Base-by-base conservation (phyloP, 768 basidiomycete species). In the Hericium rajendrae region DNA sequence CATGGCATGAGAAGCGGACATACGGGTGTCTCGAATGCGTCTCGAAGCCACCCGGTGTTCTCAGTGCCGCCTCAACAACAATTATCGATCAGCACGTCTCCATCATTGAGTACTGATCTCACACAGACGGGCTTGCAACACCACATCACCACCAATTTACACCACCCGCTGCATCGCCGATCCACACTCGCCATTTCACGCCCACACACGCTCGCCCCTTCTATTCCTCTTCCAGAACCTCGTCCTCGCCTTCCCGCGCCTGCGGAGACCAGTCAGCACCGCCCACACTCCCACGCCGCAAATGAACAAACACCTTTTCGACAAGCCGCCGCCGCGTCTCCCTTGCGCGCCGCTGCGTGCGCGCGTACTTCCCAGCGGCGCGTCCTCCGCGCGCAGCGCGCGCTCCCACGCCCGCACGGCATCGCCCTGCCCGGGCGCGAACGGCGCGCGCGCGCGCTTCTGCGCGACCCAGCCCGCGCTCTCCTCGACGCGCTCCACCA, bases 401-500 rank as follows among this genome's bases (percentile, higher is more conserved):
- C 72, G 74, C 71, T 92, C 85, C 90, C 91, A 95, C 58, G 74
- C 70, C 55, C 82, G 78, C 4, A 98, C 88, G 41, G 85, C 83
- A 2, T 69, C 71, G 62, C 87, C 68, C 62, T 81, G 81, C 3
- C 80, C 83, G 1, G 97, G 95, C 3, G 82, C 79, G 64, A 98
- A 94, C 22, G 72, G 71, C 2, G 97, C 84, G 20, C 73, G 75
- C 57, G 81, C 82, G 57, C 97, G 76, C 66, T 74, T 78, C 65
- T 79, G 72, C 67, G 91, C 86, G 40, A 90, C 76, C 91, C 87
- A 97, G 58, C 73, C 78, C 13, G 78, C 77, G 60, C 88, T 91
- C 65, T 91, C 89, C 61, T 98, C 94, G 48, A 95, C 72, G 18
- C 91, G 84, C 67, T 97, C 95, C 53, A 95, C 74, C 12, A 99